A percentile compares a stretch with the other conserved stretches of the same genome.
phyloP scores from a whole-genome alignment of 2,329 filamentous ascomycete genomes.

The Phialemonium atrogriseum region DNA sequence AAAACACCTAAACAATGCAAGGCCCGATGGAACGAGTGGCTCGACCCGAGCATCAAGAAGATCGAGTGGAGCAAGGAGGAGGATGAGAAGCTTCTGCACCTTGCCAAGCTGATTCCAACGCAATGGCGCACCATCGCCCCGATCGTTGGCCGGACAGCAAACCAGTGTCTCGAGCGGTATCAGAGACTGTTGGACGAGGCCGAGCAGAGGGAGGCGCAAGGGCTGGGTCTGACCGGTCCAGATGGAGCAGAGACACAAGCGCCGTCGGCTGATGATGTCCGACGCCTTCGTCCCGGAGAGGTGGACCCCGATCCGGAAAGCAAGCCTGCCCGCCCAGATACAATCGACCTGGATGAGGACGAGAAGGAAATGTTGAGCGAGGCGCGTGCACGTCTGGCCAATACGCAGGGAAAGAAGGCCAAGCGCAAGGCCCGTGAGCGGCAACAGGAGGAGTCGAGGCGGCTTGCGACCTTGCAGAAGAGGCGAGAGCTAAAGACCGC shows the following conservation, averaged over 20 bases:
- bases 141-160: conserved; percentile 91
- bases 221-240: conserved; percentile 75
- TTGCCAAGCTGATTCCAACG: conserved; percentile 97
- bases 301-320: conserved; percentile 96
- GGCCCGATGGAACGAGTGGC: conserved; percentile 95
- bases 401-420: conserved; percentile 98
- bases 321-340: conserved; percentile 90
- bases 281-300: conserved; percentile 82
- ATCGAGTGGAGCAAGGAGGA: conserved; percentile 99
- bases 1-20: conserved; percentile 99
- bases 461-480: conserved; percentile 87
- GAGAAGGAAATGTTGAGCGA: conserved; percentile 99
- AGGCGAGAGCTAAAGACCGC: conserved; percentile 93
- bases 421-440: conserved; percentile 95
- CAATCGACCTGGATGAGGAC: conserved; percentile 96
- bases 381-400: conserved; percentile 88
- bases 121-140: conserved; percentile 99
- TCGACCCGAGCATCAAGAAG: conserved; percentile 96
- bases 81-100: conserved; percentile 91
- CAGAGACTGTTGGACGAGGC: conserved; percentile 95
- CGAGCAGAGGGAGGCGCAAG: conserved; percentile 75
- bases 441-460: conserved; percentile 87
- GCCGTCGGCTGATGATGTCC: conserved; percentile 86
- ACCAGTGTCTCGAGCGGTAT: conserved; percentile 94
- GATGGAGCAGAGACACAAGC: conserved; percentile 80